A percentile compares a stretch with the other conserved stretches of the same genome.
phyloP scores from a whole-genome alignment of 1,139 yeast genomes.

The Candida tropicalis region DNA sequence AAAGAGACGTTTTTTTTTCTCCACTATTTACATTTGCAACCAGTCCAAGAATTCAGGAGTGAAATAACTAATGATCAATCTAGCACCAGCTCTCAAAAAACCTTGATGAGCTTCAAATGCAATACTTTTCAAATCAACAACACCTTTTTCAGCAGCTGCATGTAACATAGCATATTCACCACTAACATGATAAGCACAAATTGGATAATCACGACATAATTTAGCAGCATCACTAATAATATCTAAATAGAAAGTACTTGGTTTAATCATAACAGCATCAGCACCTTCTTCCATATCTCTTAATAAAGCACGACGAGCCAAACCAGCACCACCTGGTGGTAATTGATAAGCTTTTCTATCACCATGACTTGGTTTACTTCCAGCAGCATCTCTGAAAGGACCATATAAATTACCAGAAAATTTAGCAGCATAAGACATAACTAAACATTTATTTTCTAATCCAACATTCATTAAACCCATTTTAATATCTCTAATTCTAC shows the following conservation, averaged over 20 bases:
- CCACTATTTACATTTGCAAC: slow-evolving; percentile 50
- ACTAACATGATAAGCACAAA: slow-evolving; percentile 94
- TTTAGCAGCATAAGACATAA: slow-evolving; percentile 94
- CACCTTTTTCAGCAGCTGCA: slow-evolving; percentile 97
- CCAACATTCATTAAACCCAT: slow-evolving; percentile 80
- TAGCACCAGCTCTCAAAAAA: slow-evolving; percentile 93
- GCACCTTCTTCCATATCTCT: slow-evolving; percentile 94
- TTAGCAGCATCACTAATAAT: slow-evolving; percentile 85
- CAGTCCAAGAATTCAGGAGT: slow-evolving; percentile 96
- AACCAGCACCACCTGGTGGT: slow-evolving; percentile 90
- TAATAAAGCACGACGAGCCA: slow-evolving; percentile 86
- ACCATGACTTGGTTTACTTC: slow-evolving; percentile 86
- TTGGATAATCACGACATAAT: slow-evolving; percentile 80
- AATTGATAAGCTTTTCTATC: slow-evolving; percentile 92
- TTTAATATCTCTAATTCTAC: slow-evolving; percentile 87
- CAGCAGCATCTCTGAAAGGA: slow-evolving; percentile 98
- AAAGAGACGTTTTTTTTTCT: neutral
- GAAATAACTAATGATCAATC: slow-evolving; percentile 85
- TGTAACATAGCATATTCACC: slow-evolving; percentile 98
- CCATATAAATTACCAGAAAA: slow-evolving; percentile 92
- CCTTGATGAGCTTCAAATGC: slow-evolving; percentile 95
- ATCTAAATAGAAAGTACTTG: slow-evolving; percentile 95
- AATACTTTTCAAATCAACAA: slow-evolving; percentile 82
- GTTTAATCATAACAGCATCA: slow-evolving; percentile 93
- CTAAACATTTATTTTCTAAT: slow-evolving; percentile 83